These are phyloP conservation scores for Globisporangium emineosum DNA, from an alignment of 352 stramenopile species.

Conservation along the genomic window DNA sequence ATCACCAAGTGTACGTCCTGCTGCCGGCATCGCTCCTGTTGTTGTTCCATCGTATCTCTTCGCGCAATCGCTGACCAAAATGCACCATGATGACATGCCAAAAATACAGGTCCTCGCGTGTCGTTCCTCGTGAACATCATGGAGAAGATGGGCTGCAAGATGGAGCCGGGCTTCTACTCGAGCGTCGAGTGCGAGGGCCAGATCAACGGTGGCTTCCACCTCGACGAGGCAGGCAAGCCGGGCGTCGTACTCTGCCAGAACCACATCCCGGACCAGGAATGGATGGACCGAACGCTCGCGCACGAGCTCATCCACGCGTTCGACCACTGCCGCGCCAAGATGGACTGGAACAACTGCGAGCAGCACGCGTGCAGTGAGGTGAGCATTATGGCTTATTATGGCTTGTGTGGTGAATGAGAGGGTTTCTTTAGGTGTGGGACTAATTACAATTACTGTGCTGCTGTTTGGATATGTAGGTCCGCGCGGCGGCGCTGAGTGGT, in stretches of 20 bases:
- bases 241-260: constrained; percentile 89
- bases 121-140: constrained; percentile 81
- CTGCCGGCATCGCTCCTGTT: not conserved
- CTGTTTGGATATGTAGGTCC: constrained; percentile 37
- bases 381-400: not conserved
- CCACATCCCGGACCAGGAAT: constrained; percentile 88
- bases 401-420: constrained; percentile 2
- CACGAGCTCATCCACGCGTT: constrained; percentile 94
- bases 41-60: not conserved
- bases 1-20: constrained; percentile 61
- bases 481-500: constrained; percentile 75
- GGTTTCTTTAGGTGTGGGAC: too few species aligned
- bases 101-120: constrained; percentile 59
- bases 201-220: constrained; percentile 84
- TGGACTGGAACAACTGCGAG: constrained; percentile 92
- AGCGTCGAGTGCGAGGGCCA: constrained; percentile 80
- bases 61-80: not conserved
- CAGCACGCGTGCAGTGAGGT: constrained; percentile 93
- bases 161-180: constrained; percentile 71
- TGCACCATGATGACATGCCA: not conserved
- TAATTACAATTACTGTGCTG: too few species aligned
- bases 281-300: constrained; percentile 90
- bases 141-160: constrained; percentile 84
- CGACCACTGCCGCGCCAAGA: constrained; percentile 91
- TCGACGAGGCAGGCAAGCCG: constrained; percentile 72